A percentile compares a stretch with the other conserved stretches of the same genome.
These are phyloP conservation scores for Phaeosphaeria sp. DNA, from an alignment of 2,329 filamentous ascomycete species.

Conservation along the genomic window DNA sequence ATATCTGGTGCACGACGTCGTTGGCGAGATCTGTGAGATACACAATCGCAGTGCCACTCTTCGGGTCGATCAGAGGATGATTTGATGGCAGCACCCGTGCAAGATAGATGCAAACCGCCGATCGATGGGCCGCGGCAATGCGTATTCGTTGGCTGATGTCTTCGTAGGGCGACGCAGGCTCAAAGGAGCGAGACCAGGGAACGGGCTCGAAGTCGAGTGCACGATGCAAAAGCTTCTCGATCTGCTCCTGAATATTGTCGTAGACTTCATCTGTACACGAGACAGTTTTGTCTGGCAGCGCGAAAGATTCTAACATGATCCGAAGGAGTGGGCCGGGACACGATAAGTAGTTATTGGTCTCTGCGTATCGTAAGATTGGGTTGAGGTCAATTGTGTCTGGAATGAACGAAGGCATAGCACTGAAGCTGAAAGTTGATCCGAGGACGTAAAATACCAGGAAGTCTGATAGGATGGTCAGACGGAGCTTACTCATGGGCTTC, in stretches of 20 bases:
- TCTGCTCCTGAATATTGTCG: conserved; percentile 30
- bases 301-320: conserved; percentile 46
- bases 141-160: conserved; percentile 43
- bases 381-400: conserved; percentile 40
- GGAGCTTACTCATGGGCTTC: conserved; percentile 40
- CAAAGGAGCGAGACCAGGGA: conserved; percentile 39
- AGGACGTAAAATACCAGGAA: conserved; percentile 46
- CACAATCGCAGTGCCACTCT: conserved; percentile 45
- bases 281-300: conserved; percentile 35
- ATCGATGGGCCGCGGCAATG: conserved; percentile 47
- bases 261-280: conserved; percentile 7
- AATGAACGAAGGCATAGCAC: conserved; percentile 32
- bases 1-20: conserved; percentile 61
- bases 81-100: conserved; percentile 40
- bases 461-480: conserved; percentile 44
- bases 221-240: conserved; percentile 29
- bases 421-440: conserved; percentile 42
- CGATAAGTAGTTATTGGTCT: conserved; percentile 50
- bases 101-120: conserved; percentile 50
- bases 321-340: conserved; percentile 44
- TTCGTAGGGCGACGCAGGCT: conserved; percentile 40
- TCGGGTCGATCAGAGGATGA: conserved; percentile 48
- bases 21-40: conserved; percentile 50
- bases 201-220: conserved; percentile 41
- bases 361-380: conserved; percentile 46